phyloP scores from a whole-genome alignment of 2,329 filamentous ascomycete genomes.

The Sporothrix protearum region DNA sequence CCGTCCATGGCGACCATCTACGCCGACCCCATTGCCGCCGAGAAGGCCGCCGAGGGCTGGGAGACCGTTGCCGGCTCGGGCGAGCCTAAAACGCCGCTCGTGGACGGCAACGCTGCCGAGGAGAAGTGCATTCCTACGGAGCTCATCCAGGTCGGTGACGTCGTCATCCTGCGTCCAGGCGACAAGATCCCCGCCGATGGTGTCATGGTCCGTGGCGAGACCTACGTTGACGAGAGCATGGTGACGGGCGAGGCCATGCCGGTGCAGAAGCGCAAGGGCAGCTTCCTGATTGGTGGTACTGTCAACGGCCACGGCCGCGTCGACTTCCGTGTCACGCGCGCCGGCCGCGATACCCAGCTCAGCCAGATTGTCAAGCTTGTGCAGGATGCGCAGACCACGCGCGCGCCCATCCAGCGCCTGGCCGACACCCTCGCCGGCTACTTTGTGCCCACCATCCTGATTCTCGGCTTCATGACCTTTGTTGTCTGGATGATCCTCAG shows the following conservation, averaged over 20 bases:
- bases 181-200: slow-evolving; percentile 97
- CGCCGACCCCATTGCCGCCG: slow-evolving; percentile 85
- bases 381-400: slow-evolving; percentile 90
- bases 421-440: slow-evolving; percentile 89
- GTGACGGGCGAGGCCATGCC: slow-evolving; percentile 97
- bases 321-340: slow-evolving; percentile 87
- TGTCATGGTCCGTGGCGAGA: slow-evolving; percentile 79
- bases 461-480: slow-evolving; percentile 81
- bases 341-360: slow-evolving; percentile 91
- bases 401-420: slow-evolving; percentile 90
- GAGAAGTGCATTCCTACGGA: slow-evolving; percentile 89
- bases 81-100: slow-evolving; percentile 45
- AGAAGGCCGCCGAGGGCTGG: slow-evolving; percentile 84
- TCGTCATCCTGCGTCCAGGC: slow-evolving; percentile 87
- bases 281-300: slow-evolving; percentile 81
- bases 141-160: slow-evolving; percentile 86
- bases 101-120: slow-evolving; percentile 63
- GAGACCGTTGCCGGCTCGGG: slow-evolving; percentile 40
- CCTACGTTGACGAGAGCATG: slow-evolving; percentile 96
- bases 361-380: slow-evolving; percentile 99
- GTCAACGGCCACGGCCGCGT: slow-evolving; percentile 91
- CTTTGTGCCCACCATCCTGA: slow-evolving; percentile 86
- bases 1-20: slow-evolving; percentile 98
- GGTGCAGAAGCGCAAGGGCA: slow-evolving; percentile 80
- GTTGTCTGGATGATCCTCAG: slow-evolving; percentile 91